Evolutionary conservation across 2,329 filamentous ascomycete genomes (phyloP).

Genomic region (Paecilomyces fulvus): DNA sequence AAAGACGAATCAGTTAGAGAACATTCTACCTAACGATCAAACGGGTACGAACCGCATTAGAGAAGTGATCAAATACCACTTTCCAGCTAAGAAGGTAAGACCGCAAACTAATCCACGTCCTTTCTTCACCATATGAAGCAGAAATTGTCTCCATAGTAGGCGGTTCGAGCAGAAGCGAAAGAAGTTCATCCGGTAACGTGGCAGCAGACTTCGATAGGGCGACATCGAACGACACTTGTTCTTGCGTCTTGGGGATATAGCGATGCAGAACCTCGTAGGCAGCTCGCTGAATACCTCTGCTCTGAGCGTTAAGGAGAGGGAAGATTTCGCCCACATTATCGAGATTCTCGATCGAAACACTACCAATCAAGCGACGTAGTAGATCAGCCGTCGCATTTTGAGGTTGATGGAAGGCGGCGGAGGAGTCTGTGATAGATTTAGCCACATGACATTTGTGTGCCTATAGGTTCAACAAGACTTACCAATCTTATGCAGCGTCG

Average conservation of each 20-base stretch:
- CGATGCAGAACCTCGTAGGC: conserved; percentile 73
- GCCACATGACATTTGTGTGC: conserved; percentile 1
- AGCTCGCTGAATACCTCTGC: conserved; percentile 65
- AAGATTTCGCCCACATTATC: conserved; percentile 63
- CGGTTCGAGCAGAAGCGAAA: conserved; percentile 73
- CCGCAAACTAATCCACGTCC: conserved; percentile 61
- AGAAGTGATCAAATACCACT: conserved; percentile 79
- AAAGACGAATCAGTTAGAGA: conserved; percentile 15
- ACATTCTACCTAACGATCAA: not conserved
- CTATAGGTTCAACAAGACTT: conserved; percentile 9
- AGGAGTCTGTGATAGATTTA: conserved; percentile 28
- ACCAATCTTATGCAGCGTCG: conserved; percentile 33
- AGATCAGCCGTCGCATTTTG: conserved; percentile 67
- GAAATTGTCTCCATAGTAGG: conserved; percentile 62
- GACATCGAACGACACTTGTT: conserved; percentile 71
- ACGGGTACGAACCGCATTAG: conserved; percentile 44
- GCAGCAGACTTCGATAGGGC: conserved; percentile 49
- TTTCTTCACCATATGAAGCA: conserved; percentile 55
- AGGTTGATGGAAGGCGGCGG: conserved; percentile 54
- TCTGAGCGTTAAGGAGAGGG: conserved; percentile 65
- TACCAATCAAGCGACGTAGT: conserved; percentile 60
- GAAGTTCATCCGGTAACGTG: conserved; percentile 70
- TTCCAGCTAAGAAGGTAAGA: conserved; percentile 85
- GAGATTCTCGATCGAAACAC: conserved; percentile 54
- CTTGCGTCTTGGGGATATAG: conserved; percentile 68